Conservation (phyloP, 768 basidiomycete species). For the Amanita molliuscula region DNA sequence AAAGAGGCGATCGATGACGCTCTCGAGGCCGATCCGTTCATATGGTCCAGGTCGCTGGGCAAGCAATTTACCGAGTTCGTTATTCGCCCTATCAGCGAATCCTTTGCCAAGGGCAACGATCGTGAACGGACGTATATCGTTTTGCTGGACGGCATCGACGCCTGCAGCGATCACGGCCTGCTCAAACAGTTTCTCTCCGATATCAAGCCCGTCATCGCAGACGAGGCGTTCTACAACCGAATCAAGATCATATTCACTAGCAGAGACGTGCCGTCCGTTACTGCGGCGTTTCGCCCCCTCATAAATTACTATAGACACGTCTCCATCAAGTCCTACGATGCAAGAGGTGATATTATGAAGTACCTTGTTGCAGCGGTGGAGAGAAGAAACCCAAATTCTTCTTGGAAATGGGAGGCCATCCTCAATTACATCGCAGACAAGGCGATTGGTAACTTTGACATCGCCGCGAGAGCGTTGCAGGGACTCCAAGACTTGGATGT, state of each 20-base stretch:
- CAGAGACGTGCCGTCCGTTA: neutral
- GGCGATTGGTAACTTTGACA: neutral
- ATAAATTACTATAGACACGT: neutral
- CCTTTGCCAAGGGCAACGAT: neutral
- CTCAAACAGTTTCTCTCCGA: slow-evolving; percentile 4
- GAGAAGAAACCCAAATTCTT: too few relatives aligned
- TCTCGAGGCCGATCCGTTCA: neutral
- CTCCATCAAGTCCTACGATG: neutral
- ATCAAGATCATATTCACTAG: slow-evolving; percentile 2
- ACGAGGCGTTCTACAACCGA: neutral
- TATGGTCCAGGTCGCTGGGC: neutral
- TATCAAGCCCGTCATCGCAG: neutral
- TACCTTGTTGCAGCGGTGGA: neutral
- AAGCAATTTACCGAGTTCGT: neutral
- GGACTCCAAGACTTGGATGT: neutral
- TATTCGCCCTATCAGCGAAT: neutral
- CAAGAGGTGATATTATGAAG: neutral
- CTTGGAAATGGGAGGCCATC: neutral
- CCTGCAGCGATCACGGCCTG: neutral
- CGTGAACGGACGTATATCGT: neutral
- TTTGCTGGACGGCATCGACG: slow-evolving; percentile 2
- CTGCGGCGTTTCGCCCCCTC: neutral
- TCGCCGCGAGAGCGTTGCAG: neutral
- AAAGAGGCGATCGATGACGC: neutral
- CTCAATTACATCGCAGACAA: neutral